Evolutionary conservation across 2,329 filamentous ascomycete genomes (phyloP), one percentile per base, ranked within the genome.

Genomic region (Pezicula radicicola): DNA sequence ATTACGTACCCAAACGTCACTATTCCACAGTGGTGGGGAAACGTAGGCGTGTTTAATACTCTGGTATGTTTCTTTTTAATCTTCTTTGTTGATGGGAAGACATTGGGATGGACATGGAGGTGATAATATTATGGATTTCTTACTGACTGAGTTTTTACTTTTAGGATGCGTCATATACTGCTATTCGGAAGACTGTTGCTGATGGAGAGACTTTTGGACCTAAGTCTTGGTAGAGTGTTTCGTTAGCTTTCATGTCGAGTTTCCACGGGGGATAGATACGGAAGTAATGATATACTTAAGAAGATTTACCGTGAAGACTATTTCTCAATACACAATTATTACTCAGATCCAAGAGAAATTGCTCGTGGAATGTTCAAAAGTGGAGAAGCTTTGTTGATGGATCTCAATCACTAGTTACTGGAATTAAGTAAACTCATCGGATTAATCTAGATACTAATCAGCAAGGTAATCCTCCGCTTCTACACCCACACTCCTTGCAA

Each of bases 401-500:
- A 25, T 25, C 25, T 25, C 6, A 7, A 25, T 25, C 25, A 25
- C 25, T 7, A 33, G 30, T 13, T 13, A 33, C 30, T 13, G 3
- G 30, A 33, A 33, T 33, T 13, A 7, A 33, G 9, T 33, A 13
- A 33, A 33, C 9, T 13, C 8, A 13, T 7, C 12, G 10, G 30
- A 33, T 33, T 33, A 13, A 33, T 33, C 9, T 12, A 5, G 30
- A 33, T 33, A 33, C n/a, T 28, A 45, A 25, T 89, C 87, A 46
- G 85, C 77, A 50, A 90, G 70, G 78, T 86, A 92, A 66, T 93
- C 89, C 56, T 89, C 84, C 12, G 91, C 78, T 67, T 91, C 88
- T n/a, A 94, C 77, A 2, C 87, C 86, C 48, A 94, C 80, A 63
- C 81, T 86, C 63, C 89, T 74, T 27, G 88, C 89, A 56, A 94